Percentiles rank a stretch among this genome's conserved stretches.
Conservation (phyloP, 768 basidiomycete genomes). For the Agrocybe praecox region DNA sequence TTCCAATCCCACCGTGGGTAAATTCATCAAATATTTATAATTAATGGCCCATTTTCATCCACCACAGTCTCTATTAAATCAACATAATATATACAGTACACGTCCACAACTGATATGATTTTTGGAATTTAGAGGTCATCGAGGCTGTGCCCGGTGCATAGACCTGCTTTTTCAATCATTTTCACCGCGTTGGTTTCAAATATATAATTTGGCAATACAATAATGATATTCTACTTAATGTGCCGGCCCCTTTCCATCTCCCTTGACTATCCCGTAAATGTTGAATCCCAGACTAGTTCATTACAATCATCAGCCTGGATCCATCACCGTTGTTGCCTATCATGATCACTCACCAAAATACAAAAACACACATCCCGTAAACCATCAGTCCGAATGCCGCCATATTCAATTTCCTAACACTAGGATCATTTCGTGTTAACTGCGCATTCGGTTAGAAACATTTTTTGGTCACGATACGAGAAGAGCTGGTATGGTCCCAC, state of each 20-base stretch:
- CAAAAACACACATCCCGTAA: conserved; percentile 80
- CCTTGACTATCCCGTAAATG: conserved; percentile 62
- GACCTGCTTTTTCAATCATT: no score
- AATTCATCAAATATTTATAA: conserved; percentile 19
- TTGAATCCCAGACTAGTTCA: conserved; percentile 72
- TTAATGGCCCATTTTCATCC: neutral
- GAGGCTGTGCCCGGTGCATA: no score
- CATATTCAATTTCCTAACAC: conserved; percentile 51
- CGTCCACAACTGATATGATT: no score
- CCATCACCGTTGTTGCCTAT: neutral
- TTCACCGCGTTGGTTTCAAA: no score
- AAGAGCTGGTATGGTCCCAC: conserved; percentile 39
- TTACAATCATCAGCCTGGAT: conserved; percentile 9
- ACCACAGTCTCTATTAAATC: no score
- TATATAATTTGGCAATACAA: no score
- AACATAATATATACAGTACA: no score
- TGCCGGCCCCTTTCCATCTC: conserved; percentile 25
- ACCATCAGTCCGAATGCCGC: conserved; percentile 65
- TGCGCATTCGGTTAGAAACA: conserved; percentile 27
- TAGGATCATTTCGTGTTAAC: conserved; percentile 71
- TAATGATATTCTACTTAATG: no score
- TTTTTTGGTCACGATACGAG: conserved; percentile 3
- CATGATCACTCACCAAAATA: conserved; percentile 74
- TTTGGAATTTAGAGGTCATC: no score
- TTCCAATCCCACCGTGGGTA: conserved; percentile 38